A percentile compares a stretch with the other conserved stretches of the same genome.
These are phyloP conservation scores for Solanum lycopersicoides DNA, from an alignment of 257 asterid species.

Conservation along the genomic window DNA sequence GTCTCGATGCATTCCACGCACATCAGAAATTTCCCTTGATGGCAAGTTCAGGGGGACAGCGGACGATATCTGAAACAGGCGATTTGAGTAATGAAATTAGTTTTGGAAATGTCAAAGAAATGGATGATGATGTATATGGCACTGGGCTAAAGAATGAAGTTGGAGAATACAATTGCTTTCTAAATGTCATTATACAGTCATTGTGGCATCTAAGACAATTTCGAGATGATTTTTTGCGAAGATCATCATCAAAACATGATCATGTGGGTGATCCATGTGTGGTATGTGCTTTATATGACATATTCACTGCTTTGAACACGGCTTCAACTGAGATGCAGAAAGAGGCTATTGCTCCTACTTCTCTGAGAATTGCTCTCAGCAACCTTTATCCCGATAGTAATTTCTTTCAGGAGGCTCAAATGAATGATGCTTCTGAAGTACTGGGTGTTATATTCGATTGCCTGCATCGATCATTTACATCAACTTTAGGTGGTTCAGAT, in stretches of 20 bases:
- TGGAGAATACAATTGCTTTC: slow-evolving; percentile 97
- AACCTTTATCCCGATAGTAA: slow-evolving; percentile 80
- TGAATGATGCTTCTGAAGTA: slow-evolving; percentile 98
- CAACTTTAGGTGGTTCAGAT: slow-evolving; percentile 31
- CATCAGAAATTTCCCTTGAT: slow-evolving; percentile 31
- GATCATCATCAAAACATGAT: slow-evolving; percentile 54
- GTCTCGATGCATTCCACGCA: slow-evolving; percentile 62
- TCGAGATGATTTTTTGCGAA: slow-evolving; percentile 66
- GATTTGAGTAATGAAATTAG: slow-evolving; percentile 20
- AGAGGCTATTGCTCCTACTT: slow-evolving; percentile 85
- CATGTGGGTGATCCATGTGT: slow-evolving; percentile 98
- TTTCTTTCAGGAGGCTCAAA: slow-evolving; percentile 97
- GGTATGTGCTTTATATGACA: slow-evolving; percentile 72
- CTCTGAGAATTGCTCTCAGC: slow-evolving; percentile 85
- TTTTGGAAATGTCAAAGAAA: slow-evolving; percentile 17
- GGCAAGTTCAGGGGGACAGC: slow-evolving; percentile 27
- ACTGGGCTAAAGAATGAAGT: slow-evolving; percentile 84
- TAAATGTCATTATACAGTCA: slow-evolving; percentile 98
- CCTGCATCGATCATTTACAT: slow-evolving; percentile 72
- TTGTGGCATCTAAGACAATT: slow-evolving; percentile 84
- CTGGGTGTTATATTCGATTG: slow-evolving; percentile 75
- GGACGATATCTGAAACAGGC: slow-evolving; percentile 23
- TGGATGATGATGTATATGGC: slow-evolving; percentile 65
- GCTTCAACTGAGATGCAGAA: slow-evolving; percentile 40
- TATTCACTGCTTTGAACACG: slow-evolving; percentile 60